Evolutionary conservation across 2,329 filamentous ascomycete genomes (phyloP), one percentile per base, ranked within the genome.

Genomic region (Cordyceps farinosa): DNA sequence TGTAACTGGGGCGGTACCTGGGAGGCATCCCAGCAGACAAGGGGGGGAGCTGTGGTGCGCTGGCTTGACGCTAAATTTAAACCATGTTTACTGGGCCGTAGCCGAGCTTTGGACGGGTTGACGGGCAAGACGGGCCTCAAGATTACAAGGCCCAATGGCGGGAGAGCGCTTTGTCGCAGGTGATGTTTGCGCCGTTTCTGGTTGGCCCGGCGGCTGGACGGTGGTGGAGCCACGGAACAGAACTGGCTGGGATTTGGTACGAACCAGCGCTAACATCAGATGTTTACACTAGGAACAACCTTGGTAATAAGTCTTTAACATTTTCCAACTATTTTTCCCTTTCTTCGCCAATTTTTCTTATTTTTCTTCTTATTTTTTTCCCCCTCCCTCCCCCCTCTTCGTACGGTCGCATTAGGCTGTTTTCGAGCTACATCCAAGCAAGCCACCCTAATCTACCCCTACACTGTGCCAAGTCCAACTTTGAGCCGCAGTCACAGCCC

Each of bases 71-170:
- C 44, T 51, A 50, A 60, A 22, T 22, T 22, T 22, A 38, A 59
- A 60, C n/a, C 47, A 44, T 60, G 57, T 44, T 60, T 60, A 44
- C 36, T 60, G 57, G 57, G 47, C 10, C 48, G 9, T 15, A 27
- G 44, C 45, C 11, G 30, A 40, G 36, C 57, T 60, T 22, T 27
- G 36, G 27, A 44, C 36, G 30, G 30, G 2, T 38, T 34, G 3
- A 36, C 5, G 17, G n/a, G n/a, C n/a, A n/a, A n/a, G n/a, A n/a
- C n/a, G n/a, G 22, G 22, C 48, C 34, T 51, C 29, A 34, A 51
- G 30, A 27, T 55, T 13, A 22, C 52, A 55, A 22, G 36, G 52
- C 52, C 47, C 47, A 60, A 60, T 60, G 32, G 36, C 36, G 27
- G 13, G 9, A 47, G 3, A 13, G 27, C 15, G 44, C 10, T 50